Evolutionary conservation across 2,329 filamentous ascomycete genomes (phyloP).

Genomic region (Sarocladium kiliense): DNA sequence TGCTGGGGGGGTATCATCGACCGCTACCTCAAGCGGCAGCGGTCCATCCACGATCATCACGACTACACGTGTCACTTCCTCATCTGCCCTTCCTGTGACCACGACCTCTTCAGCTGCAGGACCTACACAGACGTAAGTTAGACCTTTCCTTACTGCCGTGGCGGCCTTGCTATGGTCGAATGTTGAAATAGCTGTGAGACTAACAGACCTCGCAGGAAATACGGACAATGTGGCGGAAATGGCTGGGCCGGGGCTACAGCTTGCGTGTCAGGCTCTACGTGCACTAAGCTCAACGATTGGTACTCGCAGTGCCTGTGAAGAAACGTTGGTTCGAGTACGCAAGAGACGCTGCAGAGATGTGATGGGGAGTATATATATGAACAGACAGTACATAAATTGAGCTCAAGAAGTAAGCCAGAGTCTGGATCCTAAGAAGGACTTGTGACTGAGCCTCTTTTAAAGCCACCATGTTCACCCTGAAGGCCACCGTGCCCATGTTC

Average conservation of each 20-base stretch:
- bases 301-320: conserved; percentile 13
- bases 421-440: no score
- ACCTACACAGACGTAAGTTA: conserved; percentile 7
- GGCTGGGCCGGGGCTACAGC: conserved; percentile 10
- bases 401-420: no score
- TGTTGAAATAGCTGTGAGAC: no score
- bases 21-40: neutral
- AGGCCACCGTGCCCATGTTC: no score
- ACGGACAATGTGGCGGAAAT: conserved; percentile 12
- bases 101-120: conserved; percentile 1
- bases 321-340: no score
- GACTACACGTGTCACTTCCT: neutral
- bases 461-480: no score
- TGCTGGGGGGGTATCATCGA: neutral
- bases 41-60: neutral
- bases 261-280: conserved; percentile 10
- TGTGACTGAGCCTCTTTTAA: no score
- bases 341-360: neutral
- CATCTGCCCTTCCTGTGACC: neutral
- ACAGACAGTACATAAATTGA: no score
- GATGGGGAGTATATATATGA: neutral
- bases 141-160: no score
- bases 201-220: neutral
- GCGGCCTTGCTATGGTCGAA: no score
- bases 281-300: conserved; percentile 11